Base-by-base conservation (phyloP, 148 eudicot species). In the Chenopodium berlandieri region DNA sequence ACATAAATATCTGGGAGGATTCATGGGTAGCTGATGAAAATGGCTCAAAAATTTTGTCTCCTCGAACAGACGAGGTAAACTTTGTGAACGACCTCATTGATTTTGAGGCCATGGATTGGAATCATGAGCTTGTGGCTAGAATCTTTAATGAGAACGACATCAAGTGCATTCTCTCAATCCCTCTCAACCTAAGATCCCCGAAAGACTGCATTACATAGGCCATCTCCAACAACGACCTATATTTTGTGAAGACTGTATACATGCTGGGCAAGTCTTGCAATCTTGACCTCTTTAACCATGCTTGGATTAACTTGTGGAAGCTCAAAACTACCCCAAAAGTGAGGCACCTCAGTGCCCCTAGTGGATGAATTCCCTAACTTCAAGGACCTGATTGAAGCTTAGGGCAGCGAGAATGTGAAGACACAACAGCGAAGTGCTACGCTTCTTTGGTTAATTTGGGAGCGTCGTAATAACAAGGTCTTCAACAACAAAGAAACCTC, bases 101-200 rank as follows among this genome's bases (percentile, higher is more conserved):
- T 11, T 22, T n/a, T 65, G 69, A 7, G 11, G 4, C 1, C 2
- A n/a, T 10, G 2, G 40, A 67, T 1, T 67, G 71, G 71, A 67
- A 31, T 4, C 12, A 3, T 8, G 71, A 67, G 14, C 6, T 56
- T 3, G 0, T 56, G 1, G 13, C 13, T 0, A 13, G 16, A 2
- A 16, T 4, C 1, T 64, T 64, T 11, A 64, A 22, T n/a, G 30
- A 64, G 0, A 31, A 11, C 0, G 68, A 64, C 0, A 12, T 12
- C 0, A 25, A 9, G 1, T 22, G 30, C 0, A 64, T 64, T 0
- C 2, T 64, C 1, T 8, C 25, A 7, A n/a, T 64, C 2, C 9
- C 68, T 0, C 1, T 16, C 1, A 63, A 8, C 2, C 1, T 16
- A 0, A 0, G 8, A 0, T 4, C n/a, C 9, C n/a, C 2, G 0